Evolutionary conservation across 345 rosid species (phyloP).

Genomic region (Citrus trifoliata): DNA sequence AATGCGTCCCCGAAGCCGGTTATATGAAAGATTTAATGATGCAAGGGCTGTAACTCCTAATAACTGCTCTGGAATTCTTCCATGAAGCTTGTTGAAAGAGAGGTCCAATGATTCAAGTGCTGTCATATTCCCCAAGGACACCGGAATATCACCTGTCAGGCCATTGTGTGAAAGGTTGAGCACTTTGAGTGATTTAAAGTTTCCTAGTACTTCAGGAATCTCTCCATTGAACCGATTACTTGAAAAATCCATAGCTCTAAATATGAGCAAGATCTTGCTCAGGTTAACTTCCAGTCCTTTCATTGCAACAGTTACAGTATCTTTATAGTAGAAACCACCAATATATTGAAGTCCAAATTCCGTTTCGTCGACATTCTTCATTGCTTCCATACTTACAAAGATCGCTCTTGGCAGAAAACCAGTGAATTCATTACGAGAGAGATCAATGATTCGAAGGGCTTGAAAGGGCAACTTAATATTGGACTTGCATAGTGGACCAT

Average conservation of each 20-base stretch:
- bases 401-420: not conserved
- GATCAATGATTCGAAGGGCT: not conserved
- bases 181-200: not conserved
- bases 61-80: not conserved
- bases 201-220: too few relatives aligned
- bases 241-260: too few relatives aligned
- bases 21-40: not conserved
- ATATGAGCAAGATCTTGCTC: too few relatives aligned
- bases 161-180: not conserved
- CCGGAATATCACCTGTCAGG: not conserved
- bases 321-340: not conserved
- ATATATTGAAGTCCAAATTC: not conserved
- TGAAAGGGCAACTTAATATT: not conserved
- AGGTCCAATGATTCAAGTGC: not conserved
- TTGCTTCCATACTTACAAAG: not conserved
- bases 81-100: not conserved
- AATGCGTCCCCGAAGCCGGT: slow-evolving; percentile 8
- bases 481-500: not conserved
- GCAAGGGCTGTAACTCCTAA: not conserved
- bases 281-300: not conserved
- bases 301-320: not conserved
- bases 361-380: not conserved
- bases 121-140: not conserved
- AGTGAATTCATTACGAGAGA: not conserved
- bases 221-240: too few relatives aligned